Evolutionary conservation across 768 basidiomycete genomes (phyloP), one percentile per base, ranked within the genome.

Genomic region (Russula abietina): DNA sequence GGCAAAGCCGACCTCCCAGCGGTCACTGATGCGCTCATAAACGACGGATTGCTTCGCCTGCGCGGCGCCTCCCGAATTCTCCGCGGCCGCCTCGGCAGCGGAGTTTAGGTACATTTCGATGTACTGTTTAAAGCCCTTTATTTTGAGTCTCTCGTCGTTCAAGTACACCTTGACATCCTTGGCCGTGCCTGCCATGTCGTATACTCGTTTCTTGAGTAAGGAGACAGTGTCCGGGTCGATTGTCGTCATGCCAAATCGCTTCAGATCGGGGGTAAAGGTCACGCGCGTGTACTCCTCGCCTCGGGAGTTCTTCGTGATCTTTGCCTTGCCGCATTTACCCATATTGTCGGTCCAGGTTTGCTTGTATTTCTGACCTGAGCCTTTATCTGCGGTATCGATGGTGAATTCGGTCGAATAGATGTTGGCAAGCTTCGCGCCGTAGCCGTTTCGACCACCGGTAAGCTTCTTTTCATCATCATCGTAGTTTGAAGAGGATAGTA

Each of bases 391-490:
- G 2, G 97, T 99, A 69, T 99, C 97, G 69, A 99, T 81, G 11
- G 87, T 93, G 75, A 99, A 99, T 73, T 96, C 90, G 65, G 83
- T 87, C 2, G 97, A 99, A 78, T 98, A 99, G 67, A 98, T 97
- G 76, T 99, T 98, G 57, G 97, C 89, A 46, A 99, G 82, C 73
- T 99, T 99, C 57, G 97, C 97, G 69, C 97, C 97, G 70, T 93
- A 98, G 71, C 97, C 97, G 70, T 99, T 99, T 70, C 97, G 86
- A 74, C 97, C 97, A 75, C 97, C 97, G 0, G 94, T 98, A 54
- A 98, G 82, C 76, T 97, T 98, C 82, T 94, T 97, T 78, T 99
- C 95, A 74, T 94, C 89, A 69, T 99, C 97, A 73, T 99, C 96
- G 70, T 96, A 98, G 78, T 98, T 98, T 50, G 93, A 96, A 12